Percentiles rank a stretch among this genome's conserved stretches.
These are phyloP conservation scores for Aspergillus nomiae DNA, from an alignment of 2,329 filamentous ascomycete genomes.

Conservation along the genomic window DNA sequence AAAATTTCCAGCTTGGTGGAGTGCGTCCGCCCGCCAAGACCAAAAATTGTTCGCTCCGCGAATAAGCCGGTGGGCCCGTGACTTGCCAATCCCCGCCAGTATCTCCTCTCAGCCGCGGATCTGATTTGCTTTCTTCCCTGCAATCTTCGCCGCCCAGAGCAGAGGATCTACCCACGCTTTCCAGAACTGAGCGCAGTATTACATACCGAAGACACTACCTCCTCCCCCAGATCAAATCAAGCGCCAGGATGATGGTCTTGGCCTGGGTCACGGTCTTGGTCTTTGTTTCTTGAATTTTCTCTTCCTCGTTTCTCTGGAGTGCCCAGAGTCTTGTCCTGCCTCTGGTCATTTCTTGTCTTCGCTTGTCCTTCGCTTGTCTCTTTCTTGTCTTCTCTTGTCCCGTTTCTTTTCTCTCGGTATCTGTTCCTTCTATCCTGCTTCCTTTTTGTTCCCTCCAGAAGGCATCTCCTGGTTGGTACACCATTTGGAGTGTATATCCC, in stretches of 20 bases:
- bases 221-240: conserved; percentile 8
- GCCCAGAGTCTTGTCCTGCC: conserved; percentile 18
- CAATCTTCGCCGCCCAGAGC: neutral
- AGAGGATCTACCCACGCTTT: conserved; percentile 1
- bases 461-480: conserved; percentile 1
- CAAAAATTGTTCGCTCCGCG: conserved; percentile 17
- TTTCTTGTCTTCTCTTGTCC: conserved; percentile 11
- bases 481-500: neutral
- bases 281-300: conserved; percentile 17
- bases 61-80: conserved; percentile 7
- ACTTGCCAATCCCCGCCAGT: conserved; percentile 5
- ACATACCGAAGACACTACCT: neutral
- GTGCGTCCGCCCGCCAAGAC: conserved; percentile 20
- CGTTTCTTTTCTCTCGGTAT: conserved; percentile 8
- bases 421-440: neutral
- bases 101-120: conserved; percentile 8
- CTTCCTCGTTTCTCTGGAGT: conserved; percentile 7
- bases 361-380: conserved; percentile 14
- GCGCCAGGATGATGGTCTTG: conserved; percentile 14
- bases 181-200: neutral
- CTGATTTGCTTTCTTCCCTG: conserved; percentile 7
- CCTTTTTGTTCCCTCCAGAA: neutral
- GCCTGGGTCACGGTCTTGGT: conserved; percentile 18
- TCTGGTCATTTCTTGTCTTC: conserved; percentile 13
- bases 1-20: neutral